Evolutionary conservation across 371 early-diverging fungal species (phyloP).

Genomic region (Mortierella sp.): DNA sequence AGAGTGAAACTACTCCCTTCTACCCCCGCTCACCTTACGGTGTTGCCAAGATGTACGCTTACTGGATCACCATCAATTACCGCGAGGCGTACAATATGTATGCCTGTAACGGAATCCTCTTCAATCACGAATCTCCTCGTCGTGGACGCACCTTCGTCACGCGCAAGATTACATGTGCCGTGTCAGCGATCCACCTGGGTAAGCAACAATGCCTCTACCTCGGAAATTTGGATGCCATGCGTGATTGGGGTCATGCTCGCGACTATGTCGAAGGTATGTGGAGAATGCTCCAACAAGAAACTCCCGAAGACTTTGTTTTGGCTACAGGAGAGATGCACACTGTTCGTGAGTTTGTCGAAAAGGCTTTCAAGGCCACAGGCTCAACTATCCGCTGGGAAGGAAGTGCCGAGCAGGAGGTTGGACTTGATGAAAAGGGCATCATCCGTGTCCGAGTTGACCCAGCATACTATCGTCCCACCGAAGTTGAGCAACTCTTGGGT

Average conservation of each 20-base stretch:
- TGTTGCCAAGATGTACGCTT: conserved; percentile 88
- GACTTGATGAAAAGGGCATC: conserved; percentile 77
- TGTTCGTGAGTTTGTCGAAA: conserved; percentile 86
- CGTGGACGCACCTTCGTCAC: conserved; percentile 90
- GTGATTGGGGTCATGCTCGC: conserved; percentile 92
- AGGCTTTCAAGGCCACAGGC: conserved; percentile 80
- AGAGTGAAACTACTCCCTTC: conserved; percentile 89
- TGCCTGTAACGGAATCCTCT: conserved; percentile 88
- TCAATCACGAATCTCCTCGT: conserved; percentile 91
- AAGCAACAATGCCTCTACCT: conserved; percentile 80
- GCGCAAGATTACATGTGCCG: conserved; percentile 86
- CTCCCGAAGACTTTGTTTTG: conserved; percentile 85
- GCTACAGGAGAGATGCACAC: conserved; percentile 90
- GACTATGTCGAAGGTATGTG: conserved; percentile 93
- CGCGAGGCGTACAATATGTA: conserved; percentile 88
- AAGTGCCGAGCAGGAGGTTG: conserved; percentile 77
- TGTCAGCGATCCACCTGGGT: conserved; percentile 81
- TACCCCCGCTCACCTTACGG: conserved; percentile 91
- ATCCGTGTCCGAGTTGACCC: conserved; percentile 82
- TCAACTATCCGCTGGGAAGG: conserved; percentile 86
- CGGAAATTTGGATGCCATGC: conserved; percentile 88
- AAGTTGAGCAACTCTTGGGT: conserved; percentile 86
- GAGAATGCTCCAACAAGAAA: conserved; percentile 87
- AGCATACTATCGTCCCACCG: conserved; percentile 88
- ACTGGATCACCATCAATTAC: conserved; percentile 88